Evolutionary conservation across 106 monocot genomes (phyloP).

Genomic region (Dendrobium officinale): DNA sequence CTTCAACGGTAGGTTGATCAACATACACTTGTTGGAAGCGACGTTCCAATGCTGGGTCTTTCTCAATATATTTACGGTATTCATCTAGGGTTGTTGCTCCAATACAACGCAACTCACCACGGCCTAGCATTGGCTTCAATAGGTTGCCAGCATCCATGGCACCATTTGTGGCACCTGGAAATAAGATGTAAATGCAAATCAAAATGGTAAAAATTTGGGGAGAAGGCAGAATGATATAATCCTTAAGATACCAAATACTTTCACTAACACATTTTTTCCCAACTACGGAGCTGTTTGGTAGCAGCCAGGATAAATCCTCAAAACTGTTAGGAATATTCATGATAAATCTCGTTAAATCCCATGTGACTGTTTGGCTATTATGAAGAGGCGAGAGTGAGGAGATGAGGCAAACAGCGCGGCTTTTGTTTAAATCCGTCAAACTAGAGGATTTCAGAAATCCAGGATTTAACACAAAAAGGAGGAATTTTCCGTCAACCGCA

Average conservation of each 20-base stretch:
- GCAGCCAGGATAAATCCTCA: too few relatives aligned
- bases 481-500: too few relatives aligned
- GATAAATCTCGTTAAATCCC: too few relatives aligned
- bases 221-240: not conserved
- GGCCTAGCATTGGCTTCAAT: constrained; percentile 96
- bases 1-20: constrained; percentile 88
- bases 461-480: too few relatives aligned
- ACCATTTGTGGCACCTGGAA: constrained; percentile 91
- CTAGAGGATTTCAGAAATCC: too few relatives aligned
- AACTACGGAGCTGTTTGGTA: too few relatives aligned
- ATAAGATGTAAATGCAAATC: not conserved
- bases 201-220: not conserved
- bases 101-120: constrained; percentile 94
- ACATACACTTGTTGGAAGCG: constrained; percentile 99
- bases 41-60: constrained; percentile 94
- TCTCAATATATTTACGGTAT: constrained; percentile 96
- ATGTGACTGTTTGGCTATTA: too few relatives aligned
- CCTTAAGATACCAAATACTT: not conserved
- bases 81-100: constrained; percentile 98
- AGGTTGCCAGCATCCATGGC: constrained; percentile 99
- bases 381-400: too few relatives aligned
- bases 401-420: too few relatives aligned
- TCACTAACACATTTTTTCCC: not conserved
- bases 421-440: too few relatives aligned
- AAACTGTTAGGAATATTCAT: too few relatives aligned